These are phyloP conservation scores for Capronia epimyces DNA, from an alignment of 2,329 filamentous ascomycete species.

Conservation along the genomic window DNA sequence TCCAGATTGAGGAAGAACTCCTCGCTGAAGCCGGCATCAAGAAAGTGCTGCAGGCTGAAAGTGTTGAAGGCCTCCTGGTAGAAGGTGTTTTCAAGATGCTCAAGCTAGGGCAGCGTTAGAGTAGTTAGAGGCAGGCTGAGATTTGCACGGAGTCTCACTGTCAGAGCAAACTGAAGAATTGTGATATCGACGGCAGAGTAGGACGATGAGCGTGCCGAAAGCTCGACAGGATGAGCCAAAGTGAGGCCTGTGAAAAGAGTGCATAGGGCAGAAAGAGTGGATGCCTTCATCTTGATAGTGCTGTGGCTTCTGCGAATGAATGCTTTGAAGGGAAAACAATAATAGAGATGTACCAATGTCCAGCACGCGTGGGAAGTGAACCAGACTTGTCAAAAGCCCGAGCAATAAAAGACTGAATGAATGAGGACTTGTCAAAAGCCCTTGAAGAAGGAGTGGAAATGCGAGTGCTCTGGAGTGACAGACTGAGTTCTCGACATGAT, in stretches of 20 bases:
- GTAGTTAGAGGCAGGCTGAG: background rate
- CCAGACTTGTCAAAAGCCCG: conserved; percentile 22
- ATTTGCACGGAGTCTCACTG: conserved; percentile 7
- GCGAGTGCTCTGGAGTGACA: conserved; percentile 9
- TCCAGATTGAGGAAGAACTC: conserved; percentile 56
- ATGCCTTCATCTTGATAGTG: conserved; percentile 20
- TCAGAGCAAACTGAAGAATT: conserved; percentile 49
- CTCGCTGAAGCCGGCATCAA: conserved; percentile 54
- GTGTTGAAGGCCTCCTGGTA: conserved; percentile 65
- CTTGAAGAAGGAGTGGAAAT: conserved; percentile 18
- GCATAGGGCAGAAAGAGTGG: conserved; percentile 18
- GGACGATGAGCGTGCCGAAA: conserved; percentile 4
- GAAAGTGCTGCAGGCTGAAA: conserved; percentile 61
- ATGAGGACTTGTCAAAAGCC: conserved; percentile 23
- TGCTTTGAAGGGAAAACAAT: background rate
- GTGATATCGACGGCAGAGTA: conserved; percentile 49
- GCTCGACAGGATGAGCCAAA: conserved; percentile 21
- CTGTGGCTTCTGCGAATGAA: background rate
- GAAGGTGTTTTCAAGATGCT: conserved; percentile 68
- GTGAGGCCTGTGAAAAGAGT: conserved; percentile 22
- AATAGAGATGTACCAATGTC: conserved; percentile 10
- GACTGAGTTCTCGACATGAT: background rate
- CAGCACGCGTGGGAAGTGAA: conserved; percentile 19
- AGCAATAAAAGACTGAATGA: conserved; percentile 17
- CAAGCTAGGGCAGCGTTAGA: conserved; percentile 40